Evolutionary conservation across 176 grass and related monocot species (phyloP).

Genomic region (Poa annua): DNA sequence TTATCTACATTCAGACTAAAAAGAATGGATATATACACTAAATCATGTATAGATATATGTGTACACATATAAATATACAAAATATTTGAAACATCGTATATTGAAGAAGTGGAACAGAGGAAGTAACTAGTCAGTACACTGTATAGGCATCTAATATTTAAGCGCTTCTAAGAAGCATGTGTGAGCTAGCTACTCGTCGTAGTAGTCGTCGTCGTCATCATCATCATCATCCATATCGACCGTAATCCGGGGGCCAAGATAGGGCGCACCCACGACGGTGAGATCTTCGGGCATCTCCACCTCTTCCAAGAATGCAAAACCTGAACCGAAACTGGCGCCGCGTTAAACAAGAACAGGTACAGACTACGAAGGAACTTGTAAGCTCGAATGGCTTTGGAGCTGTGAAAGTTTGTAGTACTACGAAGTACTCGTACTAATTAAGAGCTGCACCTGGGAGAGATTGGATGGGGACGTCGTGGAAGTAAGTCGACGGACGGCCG

Average conservation of each 20-base stretch:
- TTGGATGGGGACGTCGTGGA: constrained; percentile 49
- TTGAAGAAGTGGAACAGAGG: too few relatives aligned
- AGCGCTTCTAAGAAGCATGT: neutral
- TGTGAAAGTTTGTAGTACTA: neutral
- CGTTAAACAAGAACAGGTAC: neutral
- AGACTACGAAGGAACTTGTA: neutral
- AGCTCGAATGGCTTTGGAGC: neutral
- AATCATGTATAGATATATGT: too few relatives aligned
- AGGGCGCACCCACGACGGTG: constrained; percentile 61
- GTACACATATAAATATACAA: too few relatives aligned
- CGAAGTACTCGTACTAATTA: neutral
- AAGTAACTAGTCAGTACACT: neutral
- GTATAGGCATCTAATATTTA: neutral
- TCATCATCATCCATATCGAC: constrained; percentile 46
- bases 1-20: too few relatives aligned
- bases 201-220: neutral
- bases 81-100: too few relatives aligned
- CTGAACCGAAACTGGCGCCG: constrained; percentile 33
- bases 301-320: constrained; percentile 64
- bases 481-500: constrained; percentile 72
- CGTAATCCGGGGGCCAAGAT: constrained; percentile 64
- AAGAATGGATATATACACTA: too few relatives aligned
- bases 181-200: neutral
- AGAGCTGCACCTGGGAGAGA: constrained; percentile 56
- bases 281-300: constrained; percentile 61